phyloP scores from a whole-genome alignment of 768 basidiomycete species.

The Kwoniella sp. region DNA sequence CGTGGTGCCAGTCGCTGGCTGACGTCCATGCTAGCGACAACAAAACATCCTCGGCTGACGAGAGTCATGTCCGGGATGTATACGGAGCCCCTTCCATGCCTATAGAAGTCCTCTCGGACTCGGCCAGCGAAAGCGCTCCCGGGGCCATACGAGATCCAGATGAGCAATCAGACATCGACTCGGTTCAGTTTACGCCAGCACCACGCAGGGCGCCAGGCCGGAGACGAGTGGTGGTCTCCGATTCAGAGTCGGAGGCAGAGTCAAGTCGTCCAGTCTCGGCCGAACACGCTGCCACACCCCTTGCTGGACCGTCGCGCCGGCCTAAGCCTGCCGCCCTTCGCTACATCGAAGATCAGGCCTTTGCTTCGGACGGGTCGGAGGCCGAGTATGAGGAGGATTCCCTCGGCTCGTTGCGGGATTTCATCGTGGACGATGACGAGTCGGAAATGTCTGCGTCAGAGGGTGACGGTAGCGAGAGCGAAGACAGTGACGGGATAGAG shows the following conservation, averaged over 20 bases:
- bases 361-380: slow-evolving; percentile 3
- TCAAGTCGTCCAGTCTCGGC: not conserved
- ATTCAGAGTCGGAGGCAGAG: slow-evolving; percentile 8
- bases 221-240: slow-evolving; percentile 3
- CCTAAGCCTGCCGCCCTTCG: not conserved
- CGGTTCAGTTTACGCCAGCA: not conserved
- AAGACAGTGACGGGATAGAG: slow-evolving; percentile 16
- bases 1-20: too few species aligned
- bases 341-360: slow-evolving; percentile 6
- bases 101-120: too few species aligned
- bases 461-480: not conserved
- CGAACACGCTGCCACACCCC: not conserved
- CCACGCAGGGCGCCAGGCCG: slow-evolving; percentile 1
- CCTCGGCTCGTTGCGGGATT: slow-evolving; percentile 33
- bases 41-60: too few species aligned
- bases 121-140: too few species aligned
- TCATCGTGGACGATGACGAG: slow-evolving; percentile 44
- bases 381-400: slow-evolving; percentile 22
- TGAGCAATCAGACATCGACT: not conserved
- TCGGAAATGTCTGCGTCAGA: slow-evolving; percentile 11
- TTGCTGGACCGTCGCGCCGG: not conserved
- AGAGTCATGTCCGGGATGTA: too few species aligned
- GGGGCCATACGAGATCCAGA: too few species aligned
- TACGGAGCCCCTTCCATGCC: too few species aligned
- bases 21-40: too few species aligned